Conservation (phyloP, 768 basidiomycete species). For the Dioszegia crocea region DNA sequence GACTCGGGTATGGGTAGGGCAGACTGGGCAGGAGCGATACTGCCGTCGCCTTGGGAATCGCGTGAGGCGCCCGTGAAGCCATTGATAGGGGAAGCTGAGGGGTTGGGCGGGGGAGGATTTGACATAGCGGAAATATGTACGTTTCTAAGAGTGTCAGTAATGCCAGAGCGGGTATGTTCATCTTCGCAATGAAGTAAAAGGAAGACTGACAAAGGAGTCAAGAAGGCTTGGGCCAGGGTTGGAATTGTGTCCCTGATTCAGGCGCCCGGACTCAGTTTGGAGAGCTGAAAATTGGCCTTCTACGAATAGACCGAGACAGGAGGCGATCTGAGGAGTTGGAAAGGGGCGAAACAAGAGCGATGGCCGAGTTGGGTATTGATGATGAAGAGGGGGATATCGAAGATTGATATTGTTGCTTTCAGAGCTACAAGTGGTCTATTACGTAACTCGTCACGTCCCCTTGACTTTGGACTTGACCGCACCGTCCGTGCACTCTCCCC, state of each 20-base stretch:
- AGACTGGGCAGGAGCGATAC: not conserved
- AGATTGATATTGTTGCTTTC: too few species aligned
- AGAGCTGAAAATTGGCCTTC: too few species aligned
- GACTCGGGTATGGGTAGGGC: not conserved
- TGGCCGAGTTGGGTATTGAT: too few species aligned
- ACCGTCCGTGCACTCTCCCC: too few species aligned
- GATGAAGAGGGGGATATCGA: too few species aligned
- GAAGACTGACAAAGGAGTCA: constrained; percentile 1
- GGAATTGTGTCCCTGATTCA: too few species aligned
- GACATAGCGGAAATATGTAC: not conserved
- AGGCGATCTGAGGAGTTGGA: too few species aligned
- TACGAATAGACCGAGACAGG: too few species aligned
- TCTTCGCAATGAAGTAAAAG: not conserved
- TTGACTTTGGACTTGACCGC: not conserved
- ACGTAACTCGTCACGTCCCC: not conserved
- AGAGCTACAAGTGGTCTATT: not conserved
- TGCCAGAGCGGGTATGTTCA: not conserved
- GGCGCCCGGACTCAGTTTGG: too few species aligned
- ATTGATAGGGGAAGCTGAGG: not conserved
- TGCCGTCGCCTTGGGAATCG: not conserved
- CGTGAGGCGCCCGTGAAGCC: not conserved
- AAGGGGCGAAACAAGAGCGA: too few species aligned
- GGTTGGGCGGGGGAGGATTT: not conserved
- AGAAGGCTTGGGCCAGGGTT: too few species aligned
- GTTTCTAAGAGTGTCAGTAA: not conserved